These are phyloP conservation scores for Beauveria asiatica DNA, from an alignment of 2,329 filamentous ascomycete genomes.

Conservation along the genomic window DNA sequence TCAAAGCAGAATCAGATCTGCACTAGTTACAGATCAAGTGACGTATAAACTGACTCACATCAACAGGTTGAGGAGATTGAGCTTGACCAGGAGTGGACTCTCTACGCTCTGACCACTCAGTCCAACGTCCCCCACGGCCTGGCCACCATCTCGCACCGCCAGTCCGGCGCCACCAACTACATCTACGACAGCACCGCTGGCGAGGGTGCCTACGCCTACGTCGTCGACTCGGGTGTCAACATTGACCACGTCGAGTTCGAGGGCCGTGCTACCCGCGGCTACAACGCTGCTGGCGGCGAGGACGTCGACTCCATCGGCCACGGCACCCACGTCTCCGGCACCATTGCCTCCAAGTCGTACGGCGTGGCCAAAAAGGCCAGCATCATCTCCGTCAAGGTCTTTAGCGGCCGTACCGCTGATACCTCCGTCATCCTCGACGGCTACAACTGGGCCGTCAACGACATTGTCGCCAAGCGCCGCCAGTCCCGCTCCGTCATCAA, in stretches of 20 bases:
- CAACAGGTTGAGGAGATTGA: conserved; percentile 26
- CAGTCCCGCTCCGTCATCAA: conserved; percentile 33
- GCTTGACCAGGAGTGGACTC: conserved; percentile 19
- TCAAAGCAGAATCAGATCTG: not conserved
- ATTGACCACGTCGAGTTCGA: conserved; percentile 47
- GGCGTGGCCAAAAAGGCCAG: conserved; percentile 52
- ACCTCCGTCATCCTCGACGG: conserved; percentile 39
- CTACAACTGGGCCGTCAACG: conserved; percentile 10
- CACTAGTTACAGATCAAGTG: not conserved
- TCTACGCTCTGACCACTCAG: conserved; percentile 26
- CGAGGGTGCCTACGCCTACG: conserved; percentile 49
- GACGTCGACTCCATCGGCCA: conserved; percentile 46
- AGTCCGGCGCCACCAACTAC: conserved; percentile 19
- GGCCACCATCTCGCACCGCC: conserved; percentile 34
- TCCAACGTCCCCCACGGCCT: conserved; percentile 34
- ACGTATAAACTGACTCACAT: not conserved
- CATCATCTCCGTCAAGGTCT: conserved; percentile 53
- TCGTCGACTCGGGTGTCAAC: conserved; percentile 58
- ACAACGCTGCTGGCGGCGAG: conserved; percentile 36
- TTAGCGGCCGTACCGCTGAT: conserved; percentile 38
- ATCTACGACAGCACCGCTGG: conserved; percentile 41
- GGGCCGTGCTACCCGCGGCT: conserved; percentile 37
- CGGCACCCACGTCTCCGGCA: conserved; percentile 56
- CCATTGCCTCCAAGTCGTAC: conserved; percentile 50
- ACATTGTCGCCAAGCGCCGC: conserved; percentile 16